Evolutionary conservation across 345 rosid genomes (phyloP), one percentile per base, ranked within the genome.

Genomic region (Heritiera fomes): DNA sequence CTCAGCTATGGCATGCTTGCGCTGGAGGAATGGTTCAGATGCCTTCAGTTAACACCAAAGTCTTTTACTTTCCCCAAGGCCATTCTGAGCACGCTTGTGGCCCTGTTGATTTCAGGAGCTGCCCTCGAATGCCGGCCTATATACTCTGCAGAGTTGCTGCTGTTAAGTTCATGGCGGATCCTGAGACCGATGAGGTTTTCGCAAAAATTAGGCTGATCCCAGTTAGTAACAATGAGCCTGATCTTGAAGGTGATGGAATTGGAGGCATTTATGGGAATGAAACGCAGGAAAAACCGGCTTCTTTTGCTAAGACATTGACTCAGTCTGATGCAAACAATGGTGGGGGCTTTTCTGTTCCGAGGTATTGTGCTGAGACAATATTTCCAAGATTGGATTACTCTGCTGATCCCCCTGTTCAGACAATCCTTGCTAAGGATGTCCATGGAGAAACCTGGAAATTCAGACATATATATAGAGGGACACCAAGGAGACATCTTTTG

Each of bases 311-410:
- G 83, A 90, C 92, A 12, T 79, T 92, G 82, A 92, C 92, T 23
- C 91, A 90, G 52, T 92, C 97, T 1, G 97, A 92, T 83, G 97
- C 97, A 6, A 92, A 92, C 81, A 92, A 92, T 66, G 97, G 97
- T 13, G 97, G 97, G 1, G 94, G 97, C 3, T 92, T 92, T 80
- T 92, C 97, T 0, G 97, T 92, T 59, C 97, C 97, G 0, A 84
- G 97, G 79, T 92, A 92, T 61, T 92, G 97, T n/a, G 97, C 97
- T 0, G 97, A 92, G 86, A 90, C 94, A 8, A 92, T 92, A 50
- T 92, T 92, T 59, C 97, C 94, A 3, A 81, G 89, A 34, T 82
- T 92, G 86, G 97, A 92, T 81, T 89, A 89, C 70, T 81, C 87
- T 4, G 89, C 88, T 13, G 94, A 92, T 69, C 97, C 97, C 18